These are phyloP conservation scores for Vachellia collinsii DNA, from an alignment of 306 rosid genomes.

Conservation along the genomic window DNA sequence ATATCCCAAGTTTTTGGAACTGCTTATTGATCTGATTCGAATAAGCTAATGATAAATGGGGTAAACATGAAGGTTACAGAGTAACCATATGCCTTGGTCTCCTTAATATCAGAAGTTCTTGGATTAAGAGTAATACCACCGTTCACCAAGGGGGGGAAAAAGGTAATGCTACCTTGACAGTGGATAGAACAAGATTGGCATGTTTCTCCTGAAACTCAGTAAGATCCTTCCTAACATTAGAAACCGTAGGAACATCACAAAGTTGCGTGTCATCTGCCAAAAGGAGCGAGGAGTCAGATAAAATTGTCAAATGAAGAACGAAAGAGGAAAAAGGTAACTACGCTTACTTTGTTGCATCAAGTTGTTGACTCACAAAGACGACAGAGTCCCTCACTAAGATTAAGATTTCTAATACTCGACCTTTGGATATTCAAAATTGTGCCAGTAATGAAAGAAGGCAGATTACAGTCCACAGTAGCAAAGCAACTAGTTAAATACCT, in stretches of 20 bases:
- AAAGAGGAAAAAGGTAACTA: background rate
- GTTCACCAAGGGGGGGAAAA: no score
- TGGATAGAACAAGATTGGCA: slow-evolving; percentile 69
- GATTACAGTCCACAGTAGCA: background rate
- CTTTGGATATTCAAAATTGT: background rate
- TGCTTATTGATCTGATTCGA: no score
- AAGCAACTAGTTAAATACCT: slow-evolving; percentile 43
- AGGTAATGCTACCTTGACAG: slow-evolving; percentile 57
- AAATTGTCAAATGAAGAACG: slow-evolving; percentile 17
- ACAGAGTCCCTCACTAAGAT: background rate
- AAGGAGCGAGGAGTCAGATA: slow-evolving; percentile 28
- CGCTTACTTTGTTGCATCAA: background rate
- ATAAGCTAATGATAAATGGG: no score
- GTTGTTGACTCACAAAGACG: background rate
- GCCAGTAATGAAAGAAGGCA: background rate
- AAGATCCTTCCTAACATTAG: slow-evolving; percentile 78
- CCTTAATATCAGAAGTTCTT: background rate
- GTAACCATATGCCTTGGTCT: background rate
- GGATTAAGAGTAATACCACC: no score
- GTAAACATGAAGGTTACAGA: no score
- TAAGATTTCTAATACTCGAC: background rate
- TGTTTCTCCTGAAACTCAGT: slow-evolving; percentile 81
- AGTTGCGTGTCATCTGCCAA: slow-evolving; percentile 66
- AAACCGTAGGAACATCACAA: slow-evolving; percentile 58
- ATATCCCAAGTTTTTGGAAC: no score